Evolutionary conservation across 2,329 filamentous ascomycete species (phyloP).

Genomic region (Chaetomium sp.): DNA sequence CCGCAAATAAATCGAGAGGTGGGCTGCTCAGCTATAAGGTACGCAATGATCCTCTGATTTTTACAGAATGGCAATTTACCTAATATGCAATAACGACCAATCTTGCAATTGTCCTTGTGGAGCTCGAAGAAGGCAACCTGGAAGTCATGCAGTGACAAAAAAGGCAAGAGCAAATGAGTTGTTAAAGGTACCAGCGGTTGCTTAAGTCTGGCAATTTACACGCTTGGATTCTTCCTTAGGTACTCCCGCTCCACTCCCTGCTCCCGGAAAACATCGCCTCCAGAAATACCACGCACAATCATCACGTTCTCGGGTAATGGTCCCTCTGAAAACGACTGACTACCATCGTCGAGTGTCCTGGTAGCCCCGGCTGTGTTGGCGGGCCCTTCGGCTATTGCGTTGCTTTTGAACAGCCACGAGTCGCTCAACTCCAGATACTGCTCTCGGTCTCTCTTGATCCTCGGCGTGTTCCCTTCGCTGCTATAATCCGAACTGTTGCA

Average conservation of each 20-base stretch:
- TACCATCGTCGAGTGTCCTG: not conserved
- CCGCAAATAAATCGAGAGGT: not conserved
- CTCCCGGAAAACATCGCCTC: not conserved
- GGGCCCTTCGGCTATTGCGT: not conserved
- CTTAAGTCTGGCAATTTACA: not conserved
- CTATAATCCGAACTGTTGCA: not conserved
- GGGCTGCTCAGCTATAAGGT: too few relatives aligned
- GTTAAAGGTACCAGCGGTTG: not conserved
- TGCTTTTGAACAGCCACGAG: constrained; percentile 4
- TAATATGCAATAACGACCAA: too few relatives aligned
- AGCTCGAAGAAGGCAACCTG: too few relatives aligned
- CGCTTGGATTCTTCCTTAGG: not conserved
- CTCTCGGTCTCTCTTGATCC: not conserved
- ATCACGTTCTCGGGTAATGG: not conserved
- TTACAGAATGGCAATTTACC: too few relatives aligned
- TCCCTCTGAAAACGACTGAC: not conserved
- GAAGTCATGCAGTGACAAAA: not conserved
- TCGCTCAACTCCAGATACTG: constrained; percentile 1
- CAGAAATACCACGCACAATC: not conserved
- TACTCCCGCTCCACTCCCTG: not conserved
- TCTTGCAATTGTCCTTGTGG: too few relatives aligned
- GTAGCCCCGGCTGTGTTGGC: not conserved
- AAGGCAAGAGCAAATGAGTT: not conserved
- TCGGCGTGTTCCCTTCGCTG: not conserved
- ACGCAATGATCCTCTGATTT: too few relatives aligned